Evolutionary conservation across 148 eudicot species (phyloP), one percentile per base, ranked within the genome.

Genomic region (Nepenthes gracilis): DNA sequence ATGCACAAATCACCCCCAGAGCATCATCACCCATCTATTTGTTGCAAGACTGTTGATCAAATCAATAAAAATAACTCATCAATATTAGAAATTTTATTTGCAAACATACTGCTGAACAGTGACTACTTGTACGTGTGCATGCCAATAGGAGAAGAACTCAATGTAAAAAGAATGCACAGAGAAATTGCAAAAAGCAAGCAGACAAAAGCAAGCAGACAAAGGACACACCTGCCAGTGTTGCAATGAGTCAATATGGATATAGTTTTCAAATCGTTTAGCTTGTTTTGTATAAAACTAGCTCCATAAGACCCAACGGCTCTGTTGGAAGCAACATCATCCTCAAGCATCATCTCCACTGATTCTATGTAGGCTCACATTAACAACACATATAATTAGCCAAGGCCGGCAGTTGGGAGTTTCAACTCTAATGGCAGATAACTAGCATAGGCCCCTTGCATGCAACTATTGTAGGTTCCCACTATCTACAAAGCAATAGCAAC

Each of bases 21-120:
- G 99, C 99, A 63, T 97, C 99, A 81, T 89, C n/a, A n/a, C n/a
- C n/a, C n/a, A 93, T 73, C 99, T 97, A 77, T 97, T 96, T 53
- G 99, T 93, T 60, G 99, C 99, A 62, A 93, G 97, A 70, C 99
- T 93, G 67, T 57, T 50, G 33, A 68, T 9, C 37, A 51, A 43
- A 23, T 6, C n/a, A n/a, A 47, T 5, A 23, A 40, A 9, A 71
- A 13, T 10, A 12, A 58, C 15, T 40, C n/a, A 14, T 36, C 50
- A 54, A 9, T 8, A 37, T 52, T 4, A 23, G 48, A 40, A 63
- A 43, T 36, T 36, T 35, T 23, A 37, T 63, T 55, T 51, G 43
- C 34, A 49, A 5, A 43, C 36, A 43, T 50, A 48, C 33, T 2
- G 11, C 11, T 11, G 2, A 49, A 49, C 53, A 49, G 15, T 49